Base-by-base conservation (phyloP, 345 rosid species). In the Citrus glauca region DNA sequence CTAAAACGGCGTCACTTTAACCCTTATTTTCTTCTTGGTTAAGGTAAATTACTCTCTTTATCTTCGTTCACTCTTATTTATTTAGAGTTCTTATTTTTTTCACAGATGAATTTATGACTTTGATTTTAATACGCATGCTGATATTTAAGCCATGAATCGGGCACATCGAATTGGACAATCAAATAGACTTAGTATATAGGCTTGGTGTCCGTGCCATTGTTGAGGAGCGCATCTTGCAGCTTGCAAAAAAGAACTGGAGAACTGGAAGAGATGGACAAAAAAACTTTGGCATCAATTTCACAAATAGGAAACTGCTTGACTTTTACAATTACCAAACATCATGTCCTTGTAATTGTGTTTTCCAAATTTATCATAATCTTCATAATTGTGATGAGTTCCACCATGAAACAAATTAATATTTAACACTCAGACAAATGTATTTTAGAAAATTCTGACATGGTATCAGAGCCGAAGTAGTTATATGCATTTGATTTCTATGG, bases 81-180 rank as follows among this genome's bases (percentile, higher is more conserved):
- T 30, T 30, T 0, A 92, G 98, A 78, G 97, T 94, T 77, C 94
- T 97, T 78, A 89, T 97, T 79, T 97, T 97, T 97, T 85, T 97
- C 99, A 71, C 99, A 97, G 90, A 97, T 97, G 99, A 97, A 97
- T 97, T 80, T 97, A 97, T 84, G 98, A 97, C 84, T 97, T 98
- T 81, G 98, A 94, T 88, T 97, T 97, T 86, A 97, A 97, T 69
- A 98, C 98, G 38, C 99, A 97, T 82, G 98, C 98, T 89, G 99
- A 97, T 81, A 97, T 94, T 78, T 98, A 94, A 88, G 99, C 99
- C 60, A 97, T 97, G 99, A 94, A 97, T 81, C 88, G 99, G 65
- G 99, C 99, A 45, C 99, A 97, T 88, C 92, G 99, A 77, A 97
- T 97, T 76, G 99, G 99, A 61, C 99, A 97, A 78, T 94, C 99